Evolutionary conservation across 495 filamentous ascomycete genomes (phyloP).

Genomic region (Oleoguttula mirabilis): DNA sequence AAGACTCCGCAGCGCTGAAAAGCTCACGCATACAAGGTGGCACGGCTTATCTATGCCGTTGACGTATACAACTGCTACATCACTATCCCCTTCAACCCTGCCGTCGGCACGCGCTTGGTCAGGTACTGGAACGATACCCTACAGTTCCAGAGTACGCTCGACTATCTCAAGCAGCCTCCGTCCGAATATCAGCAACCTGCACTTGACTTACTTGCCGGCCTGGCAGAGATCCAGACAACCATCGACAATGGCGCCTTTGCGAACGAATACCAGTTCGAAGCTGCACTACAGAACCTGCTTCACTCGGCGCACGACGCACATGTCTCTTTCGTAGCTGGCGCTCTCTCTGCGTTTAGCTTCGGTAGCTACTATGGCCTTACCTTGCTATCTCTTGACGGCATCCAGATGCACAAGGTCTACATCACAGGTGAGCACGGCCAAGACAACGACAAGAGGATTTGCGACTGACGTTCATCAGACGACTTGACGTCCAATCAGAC

Average conservation of each 20-base stretch:
- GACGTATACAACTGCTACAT: neutral
- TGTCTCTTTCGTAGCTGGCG: slow-evolving; percentile 31
- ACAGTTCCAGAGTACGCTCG: slow-evolving; percentile 45
- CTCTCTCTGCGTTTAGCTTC: slow-evolving; percentile 37
- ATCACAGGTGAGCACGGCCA: slow-evolving; percentile 20
- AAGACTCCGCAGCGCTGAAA: too few relatives aligned
- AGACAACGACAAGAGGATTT: neutral
- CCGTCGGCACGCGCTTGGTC: slow-evolving; percentile 40
- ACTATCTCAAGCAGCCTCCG: slow-evolving; percentile 45
- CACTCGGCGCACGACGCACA: slow-evolving; percentile 39
- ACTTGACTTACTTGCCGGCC: slow-evolving; percentile 37
- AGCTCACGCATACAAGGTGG: too few relatives aligned
- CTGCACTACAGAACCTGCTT: slow-evolving; percentile 34
- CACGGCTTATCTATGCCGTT: neutral
- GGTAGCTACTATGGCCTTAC: slow-evolving; percentile 34
- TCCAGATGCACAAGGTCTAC: slow-evolving; percentile 37
- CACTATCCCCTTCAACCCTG: slow-evolving; percentile 44
- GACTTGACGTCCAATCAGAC: neutral
- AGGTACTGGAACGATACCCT: slow-evolving; percentile 44
- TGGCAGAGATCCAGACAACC: slow-evolving; percentile 35
- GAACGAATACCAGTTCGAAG: slow-evolving; percentile 43
- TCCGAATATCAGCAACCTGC: slow-evolving; percentile 42
- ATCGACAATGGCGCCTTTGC: slow-evolving; percentile 30
- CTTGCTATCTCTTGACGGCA: slow-evolving; percentile 40
- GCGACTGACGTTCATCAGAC: neutral